Percentiles rank a stretch among this genome's conserved stretches.
Conservation (phyloP, 2,329 filamentous ascomycete species). For the Claviceps sp. region DNA sequence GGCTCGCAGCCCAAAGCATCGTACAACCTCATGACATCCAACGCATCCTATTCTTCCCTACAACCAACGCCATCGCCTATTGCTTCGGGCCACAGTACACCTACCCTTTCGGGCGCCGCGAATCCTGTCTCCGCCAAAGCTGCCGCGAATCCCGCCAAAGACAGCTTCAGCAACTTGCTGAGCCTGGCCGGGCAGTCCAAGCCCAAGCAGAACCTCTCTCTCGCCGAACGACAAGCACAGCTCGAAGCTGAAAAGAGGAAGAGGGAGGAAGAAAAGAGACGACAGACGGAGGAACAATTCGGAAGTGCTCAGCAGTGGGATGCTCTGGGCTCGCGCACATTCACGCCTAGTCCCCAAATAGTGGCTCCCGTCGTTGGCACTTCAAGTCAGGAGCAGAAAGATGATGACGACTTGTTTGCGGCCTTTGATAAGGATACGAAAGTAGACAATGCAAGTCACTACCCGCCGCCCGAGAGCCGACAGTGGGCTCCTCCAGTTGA, state of each 20-base stretch:
- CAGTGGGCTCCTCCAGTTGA: conserved; percentile 32
- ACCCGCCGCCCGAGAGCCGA: conserved; percentile 37
- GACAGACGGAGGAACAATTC: conserved; percentile 63
- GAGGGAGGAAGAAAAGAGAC: conserved; percentile 62
- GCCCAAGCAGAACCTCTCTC: conserved; percentile 54
- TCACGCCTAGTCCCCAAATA: conserved; percentile 23
- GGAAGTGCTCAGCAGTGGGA: conserved; percentile 69
- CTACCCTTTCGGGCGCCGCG: conserved; percentile 35
- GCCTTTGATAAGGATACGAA: conserved; percentile 54
- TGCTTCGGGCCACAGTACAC: conserved; percentile 42
- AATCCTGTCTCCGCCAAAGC: conserved; percentile 26
- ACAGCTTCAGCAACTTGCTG: conserved; percentile 69
- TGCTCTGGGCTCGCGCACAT: conserved; percentile 44
- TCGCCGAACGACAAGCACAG: conserved; percentile 65
- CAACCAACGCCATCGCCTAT: conserved; percentile 44
- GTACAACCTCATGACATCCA: conserved; percentile 17
- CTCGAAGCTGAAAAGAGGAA: conserved; percentile 51
- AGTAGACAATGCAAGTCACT: conserved; percentile 53
- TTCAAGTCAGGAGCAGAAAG: conserved; percentile 13
- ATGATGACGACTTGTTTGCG: conserved; percentile 51
- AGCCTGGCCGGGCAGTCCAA: conserved; percentile 40
- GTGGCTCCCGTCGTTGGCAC: conserved; percentile 11
- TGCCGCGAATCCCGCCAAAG: conserved; percentile 39
- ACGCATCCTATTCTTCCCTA: conserved; percentile 34
- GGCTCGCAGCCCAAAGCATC: conserved; percentile 22